These are phyloP conservation scores for Candida glucosophila DNA, from an alignment of 1,139 yeast species.

Conservation along the genomic window DNA sequence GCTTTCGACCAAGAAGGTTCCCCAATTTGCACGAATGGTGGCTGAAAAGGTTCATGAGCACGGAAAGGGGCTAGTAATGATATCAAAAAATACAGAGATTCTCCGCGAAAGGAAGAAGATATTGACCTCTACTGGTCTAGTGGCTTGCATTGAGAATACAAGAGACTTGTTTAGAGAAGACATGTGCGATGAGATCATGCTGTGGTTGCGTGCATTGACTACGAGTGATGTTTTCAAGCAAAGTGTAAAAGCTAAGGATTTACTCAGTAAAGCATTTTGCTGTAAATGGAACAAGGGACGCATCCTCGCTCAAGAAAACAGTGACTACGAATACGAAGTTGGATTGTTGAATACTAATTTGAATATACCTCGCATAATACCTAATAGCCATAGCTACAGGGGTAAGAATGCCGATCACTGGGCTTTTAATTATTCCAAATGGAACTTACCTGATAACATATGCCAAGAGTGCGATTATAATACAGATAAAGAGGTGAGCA, in stretches of 20 bases:
- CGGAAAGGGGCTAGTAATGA: constrained; percentile 65
- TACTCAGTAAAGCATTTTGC: constrained; percentile 47
- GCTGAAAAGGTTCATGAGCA: constrained; percentile 51
- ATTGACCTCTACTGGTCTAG: constrained; percentile 53
- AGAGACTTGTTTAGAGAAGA: constrained; percentile 75
- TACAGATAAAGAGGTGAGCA: constrained; percentile 17
- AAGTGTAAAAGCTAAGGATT: constrained; percentile 37
- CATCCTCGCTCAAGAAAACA: constrained; percentile 6
- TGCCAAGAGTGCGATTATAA: constrained; percentile 42
- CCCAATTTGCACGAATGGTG: constrained; percentile 69
- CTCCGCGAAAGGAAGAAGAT: constrained; percentile 46
- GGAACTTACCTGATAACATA: constrained; percentile 36
- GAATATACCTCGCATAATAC: constrained; percentile 27
- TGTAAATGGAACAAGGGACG: constrained; percentile 50
- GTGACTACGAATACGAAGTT: constrained; percentile 15
- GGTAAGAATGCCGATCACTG: constrained; percentile 22
- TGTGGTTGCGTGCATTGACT: constrained; percentile 57
- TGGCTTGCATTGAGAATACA: constrained; percentile 57
- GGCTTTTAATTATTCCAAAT: constrained; percentile 25
- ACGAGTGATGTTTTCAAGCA: constrained; percentile 47
- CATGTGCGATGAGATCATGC: constrained; percentile 63
- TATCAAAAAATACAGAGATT: constrained; percentile 42
- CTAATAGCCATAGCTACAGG: constrained; percentile 4
- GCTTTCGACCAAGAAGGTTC: constrained; percentile 54
- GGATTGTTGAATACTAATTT: constrained; percentile 25